phyloP scores from a whole-genome alignment of 2,329 filamentous ascomycete genomes.

The Botrytis elliptica region DNA sequence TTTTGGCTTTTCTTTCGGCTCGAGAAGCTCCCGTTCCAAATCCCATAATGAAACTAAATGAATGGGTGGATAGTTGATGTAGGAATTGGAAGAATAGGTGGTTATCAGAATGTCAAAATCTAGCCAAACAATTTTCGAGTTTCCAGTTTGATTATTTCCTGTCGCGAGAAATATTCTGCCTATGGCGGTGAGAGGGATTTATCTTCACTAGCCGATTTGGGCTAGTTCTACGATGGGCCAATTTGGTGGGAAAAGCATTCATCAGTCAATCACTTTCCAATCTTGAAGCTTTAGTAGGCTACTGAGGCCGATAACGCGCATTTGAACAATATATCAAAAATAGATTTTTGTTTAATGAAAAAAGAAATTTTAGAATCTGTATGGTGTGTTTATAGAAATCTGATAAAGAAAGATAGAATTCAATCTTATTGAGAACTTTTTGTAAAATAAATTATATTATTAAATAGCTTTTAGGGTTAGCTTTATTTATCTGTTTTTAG shows the following conservation, averaged over 20 bases:
- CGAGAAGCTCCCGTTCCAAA: slow-evolving; percentile 32
- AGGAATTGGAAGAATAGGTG: neutral
- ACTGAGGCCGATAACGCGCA: too few relatives aligned
- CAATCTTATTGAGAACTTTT: too few relatives aligned
- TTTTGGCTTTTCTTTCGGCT: slow-evolving; percentile 40
- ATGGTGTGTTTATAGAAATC: too few relatives aligned
- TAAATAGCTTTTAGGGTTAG: too few relatives aligned
- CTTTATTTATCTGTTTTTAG: too few relatives aligned
- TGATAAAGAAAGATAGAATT: too few relatives aligned
- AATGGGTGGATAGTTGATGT: neutral
- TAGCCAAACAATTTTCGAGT: neutral
- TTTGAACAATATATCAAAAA: too few relatives aligned
- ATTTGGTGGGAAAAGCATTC: neutral
- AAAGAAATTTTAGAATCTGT: too few relatives aligned
- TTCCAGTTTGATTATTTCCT: neutral
- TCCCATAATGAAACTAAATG: slow-evolving; percentile 35
- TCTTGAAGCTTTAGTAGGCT: neutral
- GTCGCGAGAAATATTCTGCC: slow-evolving; percentile 11
- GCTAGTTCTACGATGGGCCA: neutral
- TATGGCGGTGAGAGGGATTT: neutral
- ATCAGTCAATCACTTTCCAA: neutral
- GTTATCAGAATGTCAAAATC: neutral
- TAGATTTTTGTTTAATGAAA: too few relatives aligned
- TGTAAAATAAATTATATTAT: too few relatives aligned
- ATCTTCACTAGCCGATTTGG: neutral